A percentile compares a stretch with the other conserved stretches of the same genome.
phyloP scores from a whole-genome alignment of 1,284 basidiomycete genomes.

The Sphaerobolus stellatus region DNA sequence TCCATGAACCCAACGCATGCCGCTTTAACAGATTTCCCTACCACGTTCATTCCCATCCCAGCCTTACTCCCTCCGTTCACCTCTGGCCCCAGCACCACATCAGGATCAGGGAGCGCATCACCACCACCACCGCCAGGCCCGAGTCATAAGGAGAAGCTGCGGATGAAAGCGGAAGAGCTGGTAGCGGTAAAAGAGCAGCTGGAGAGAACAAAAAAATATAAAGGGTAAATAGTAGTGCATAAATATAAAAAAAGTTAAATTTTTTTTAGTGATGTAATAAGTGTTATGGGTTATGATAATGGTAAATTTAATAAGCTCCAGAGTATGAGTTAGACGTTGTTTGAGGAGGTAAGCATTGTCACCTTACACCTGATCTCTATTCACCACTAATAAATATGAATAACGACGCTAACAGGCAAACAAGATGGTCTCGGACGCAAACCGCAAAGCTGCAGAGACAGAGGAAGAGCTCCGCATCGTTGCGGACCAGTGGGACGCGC shows the following conservation, averaged over 20 bases:
- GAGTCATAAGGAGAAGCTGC: constrained; percentile 46
- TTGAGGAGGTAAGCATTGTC: constrained; percentile 77
- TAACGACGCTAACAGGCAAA: constrained; percentile 66
- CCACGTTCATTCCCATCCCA: too few species aligned
- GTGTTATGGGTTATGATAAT: too few species aligned
- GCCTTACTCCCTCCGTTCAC: too few species aligned
- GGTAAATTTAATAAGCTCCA: too few species aligned
- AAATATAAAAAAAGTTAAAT: too few species aligned
- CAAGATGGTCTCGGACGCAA: constrained; percentile 86
- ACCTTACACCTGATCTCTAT: background rate
- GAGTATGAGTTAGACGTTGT: constrained; percentile 78
- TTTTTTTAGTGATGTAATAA: too few species aligned
- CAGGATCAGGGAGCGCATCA: too few species aligned
- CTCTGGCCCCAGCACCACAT: constrained; percentile 20
- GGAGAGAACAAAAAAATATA: constrained; percentile 69
- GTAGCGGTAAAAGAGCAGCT: constrained; percentile 25
- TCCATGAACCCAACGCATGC: too few species aligned
- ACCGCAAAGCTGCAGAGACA: constrained; percentile 70
- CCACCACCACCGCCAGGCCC: constrained; percentile 62
- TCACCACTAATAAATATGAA: constrained; percentile 8
- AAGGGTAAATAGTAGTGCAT: too few species aligned
- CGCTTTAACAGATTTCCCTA: too few species aligned
- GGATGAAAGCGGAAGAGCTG: constrained; percentile 56
- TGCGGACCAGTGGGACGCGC: constrained; percentile 69
- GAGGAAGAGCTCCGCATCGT: constrained; percentile 75